Evolutionary conservation across 306 rosid species (phyloP).

Genomic region (Albizia julibrissin): DNA sequence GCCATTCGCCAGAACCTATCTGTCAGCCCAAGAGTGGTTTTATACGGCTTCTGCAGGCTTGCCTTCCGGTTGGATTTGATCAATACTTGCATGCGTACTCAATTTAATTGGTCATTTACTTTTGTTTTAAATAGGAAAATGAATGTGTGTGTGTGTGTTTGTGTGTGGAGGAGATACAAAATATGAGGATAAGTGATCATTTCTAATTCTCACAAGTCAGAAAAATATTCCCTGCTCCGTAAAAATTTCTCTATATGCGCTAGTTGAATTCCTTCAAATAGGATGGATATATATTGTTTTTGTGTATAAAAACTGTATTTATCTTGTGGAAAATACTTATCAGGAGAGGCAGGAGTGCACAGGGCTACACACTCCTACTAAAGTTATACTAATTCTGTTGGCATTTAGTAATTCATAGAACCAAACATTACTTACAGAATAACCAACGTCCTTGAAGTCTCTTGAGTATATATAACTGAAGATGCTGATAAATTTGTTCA

Average conservation of each 20-base stretch:
- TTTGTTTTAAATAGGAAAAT: neutral
- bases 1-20: constrained; percentile 52
- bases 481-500: constrained; percentile 5
- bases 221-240: neutral
- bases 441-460: constrained; percentile 22
- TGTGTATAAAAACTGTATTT: neutral
- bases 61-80: constrained; percentile 33
- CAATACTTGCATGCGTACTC: constrained; percentile 22
- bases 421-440: constrained; percentile 8
- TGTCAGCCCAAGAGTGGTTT: constrained; percentile 48
- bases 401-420: constrained; percentile 14
- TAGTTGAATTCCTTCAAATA: neutral
- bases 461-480: neutral
- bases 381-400: constrained; percentile 12
- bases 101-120: constrained; percentile 10
- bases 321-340: neutral
- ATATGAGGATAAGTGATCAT: constrained; percentile 12
- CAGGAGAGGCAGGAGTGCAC: neutral
- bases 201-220: neutral
- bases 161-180: neutral
- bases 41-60: constrained; percentile 52
- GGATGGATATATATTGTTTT: too few species aligned
- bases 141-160: neutral
- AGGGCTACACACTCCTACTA: neutral
- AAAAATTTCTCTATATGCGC: neutral